Percentiles rank a stretch among this genome's conserved stretches.
Conservation (phyloP, 495 filamentous ascomycete species). For the Aspergillus nidulans region DNA sequence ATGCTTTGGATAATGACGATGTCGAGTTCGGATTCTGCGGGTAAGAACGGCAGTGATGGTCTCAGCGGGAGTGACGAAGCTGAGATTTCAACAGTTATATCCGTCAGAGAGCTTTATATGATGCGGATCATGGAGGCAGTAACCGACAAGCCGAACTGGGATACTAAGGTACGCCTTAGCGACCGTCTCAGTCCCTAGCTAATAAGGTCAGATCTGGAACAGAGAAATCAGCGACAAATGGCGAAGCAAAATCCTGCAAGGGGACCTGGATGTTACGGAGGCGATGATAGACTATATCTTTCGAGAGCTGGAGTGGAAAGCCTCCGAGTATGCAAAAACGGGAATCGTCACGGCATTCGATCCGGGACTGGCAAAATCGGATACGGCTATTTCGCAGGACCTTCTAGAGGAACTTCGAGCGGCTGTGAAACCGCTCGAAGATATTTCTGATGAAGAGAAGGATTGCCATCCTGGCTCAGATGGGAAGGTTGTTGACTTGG, state of each 20-base stretch:
- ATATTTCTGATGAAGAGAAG: background rate
- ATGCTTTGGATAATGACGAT: background rate
- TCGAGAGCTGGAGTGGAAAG: slow-evolving; percentile 47
- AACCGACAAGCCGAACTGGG: slow-evolving; percentile 47
- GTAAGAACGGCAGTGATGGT: background rate
- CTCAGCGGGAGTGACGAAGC: too few species aligned
- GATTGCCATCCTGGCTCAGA: slow-evolving; percentile 17
- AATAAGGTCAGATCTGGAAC: slow-evolving; percentile 6
- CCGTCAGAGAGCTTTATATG: slow-evolving; percentile 35
- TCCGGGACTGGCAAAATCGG: slow-evolving; percentile 10
- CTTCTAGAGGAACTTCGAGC: background rate
- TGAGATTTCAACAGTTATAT: background rate
- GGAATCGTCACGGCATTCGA: background rate
- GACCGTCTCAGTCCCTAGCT: background rate
- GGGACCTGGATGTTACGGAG: slow-evolving; percentile 30
- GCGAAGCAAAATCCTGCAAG: slow-evolving; percentile 13
- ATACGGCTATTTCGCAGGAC: background rate
- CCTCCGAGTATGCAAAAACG: slow-evolving; percentile 3
- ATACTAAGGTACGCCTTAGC: slow-evolving; percentile 10
- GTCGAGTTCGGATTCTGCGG: background rate
- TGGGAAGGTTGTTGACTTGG: slow-evolving; percentile 11
- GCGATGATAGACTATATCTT: slow-evolving; percentile 51
- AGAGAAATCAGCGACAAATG: slow-evolving; percentile 13
- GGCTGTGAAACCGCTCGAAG: slow-evolving; percentile 6
- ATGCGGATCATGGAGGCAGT: slow-evolving; percentile 34